Conservation (phyloP, 768 basidiomycete genomes). For the Kwoniella sp. region DNA sequence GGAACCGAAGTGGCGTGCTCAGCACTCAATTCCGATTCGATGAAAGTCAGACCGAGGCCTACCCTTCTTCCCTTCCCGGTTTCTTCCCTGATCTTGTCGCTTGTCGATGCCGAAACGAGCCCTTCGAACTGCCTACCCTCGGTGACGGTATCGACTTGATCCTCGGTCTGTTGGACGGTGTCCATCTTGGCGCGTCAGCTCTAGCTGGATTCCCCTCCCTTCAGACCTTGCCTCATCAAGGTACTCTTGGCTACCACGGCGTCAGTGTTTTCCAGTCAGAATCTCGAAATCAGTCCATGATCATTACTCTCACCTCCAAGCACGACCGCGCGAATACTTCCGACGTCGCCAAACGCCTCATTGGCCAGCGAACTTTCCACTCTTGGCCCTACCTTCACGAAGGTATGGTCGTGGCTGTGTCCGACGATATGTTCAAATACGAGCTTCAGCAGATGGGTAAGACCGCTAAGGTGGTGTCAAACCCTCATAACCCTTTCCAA, state of each 20-base stretch:
- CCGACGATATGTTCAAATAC: constrained; percentile 83
- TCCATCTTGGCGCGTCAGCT: constrained; percentile 77
- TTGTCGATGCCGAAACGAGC: constrained; percentile 75
- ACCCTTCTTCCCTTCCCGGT: constrained; percentile 88
- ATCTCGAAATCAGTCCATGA: constrained; percentile 88
- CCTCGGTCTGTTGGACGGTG: constrained; percentile 84
- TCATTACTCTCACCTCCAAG: constrained; percentile 77
- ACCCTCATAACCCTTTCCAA: constrained; percentile 71
- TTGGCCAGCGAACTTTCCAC: constrained; percentile 75
- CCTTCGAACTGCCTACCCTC: constrained; percentile 85
- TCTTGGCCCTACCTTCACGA: constrained; percentile 97
- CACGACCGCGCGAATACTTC: constrained; percentile 69
- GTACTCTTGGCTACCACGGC: constrained; percentile 76
- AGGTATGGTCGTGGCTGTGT: constrained; percentile 80
- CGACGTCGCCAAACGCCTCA: constrained; percentile 71
- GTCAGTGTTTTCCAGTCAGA: constrained; percentile 93
- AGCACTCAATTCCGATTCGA: constrained; percentile 78
- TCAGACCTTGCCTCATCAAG: constrained; percentile 78
- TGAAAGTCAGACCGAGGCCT: constrained; percentile 65
- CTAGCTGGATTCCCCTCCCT: constrained; percentile 96
- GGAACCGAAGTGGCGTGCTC: constrained; percentile 73
- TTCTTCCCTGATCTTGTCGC: constrained; percentile 88
- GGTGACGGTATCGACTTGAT: constrained; percentile 75
- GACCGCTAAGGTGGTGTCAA: constrained; percentile 61
- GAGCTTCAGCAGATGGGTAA: constrained; percentile 59